Evolutionary conservation across 495 filamentous ascomycete species (phyloP).

Genomic region (Neurospora tetrasperma): DNA sequence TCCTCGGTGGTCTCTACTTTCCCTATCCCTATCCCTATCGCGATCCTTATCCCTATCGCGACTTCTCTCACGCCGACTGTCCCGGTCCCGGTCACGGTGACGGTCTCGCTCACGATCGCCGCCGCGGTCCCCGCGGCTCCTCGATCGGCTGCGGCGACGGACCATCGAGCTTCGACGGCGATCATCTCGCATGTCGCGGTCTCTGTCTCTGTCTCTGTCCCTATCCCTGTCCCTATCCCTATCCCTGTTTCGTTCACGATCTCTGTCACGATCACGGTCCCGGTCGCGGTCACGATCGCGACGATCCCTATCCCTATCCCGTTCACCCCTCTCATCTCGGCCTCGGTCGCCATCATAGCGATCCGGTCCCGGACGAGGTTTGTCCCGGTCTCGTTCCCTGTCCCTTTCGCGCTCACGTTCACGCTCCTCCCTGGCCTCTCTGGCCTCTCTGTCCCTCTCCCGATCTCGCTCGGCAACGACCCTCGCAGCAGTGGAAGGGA

Average conservation of each 20-base stretch:
- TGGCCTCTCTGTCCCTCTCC: constrained; percentile 21
- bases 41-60: constrained; percentile 14
- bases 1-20: not conserved
- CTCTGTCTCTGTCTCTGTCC: constrained; percentile 30
- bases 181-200: constrained; percentile 14
- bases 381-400: constrained; percentile 26
- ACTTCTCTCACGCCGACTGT: constrained; percentile 9
- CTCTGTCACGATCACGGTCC: constrained; percentile 25
- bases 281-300: constrained; percentile 25
- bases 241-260: constrained; percentile 23
- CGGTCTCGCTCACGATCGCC: constrained; percentile 3
- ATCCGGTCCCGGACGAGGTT: constrained; percentile 7
- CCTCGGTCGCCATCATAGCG: constrained; percentile 10
- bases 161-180: constrained; percentile 7
- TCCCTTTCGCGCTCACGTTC: constrained; percentile 27
- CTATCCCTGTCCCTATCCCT: constrained; percentile 24
- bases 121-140: constrained; percentile 7
- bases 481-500: not conserved
- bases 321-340: constrained; percentile 11
- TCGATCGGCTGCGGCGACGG: constrained; percentile 4
- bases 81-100: constrained; percentile 4
- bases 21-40: constrained; percentile 6
- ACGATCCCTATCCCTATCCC: constrained; percentile 14
- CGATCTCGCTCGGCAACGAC: constrained; percentile 24
- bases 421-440: not conserved